A percentile compares a stretch with the other conserved stretches of the same genome.
phyloP scores from a whole-genome alignment of 805 yeast genomes.

The Saccharomycopsis guyanensis region DNA sequence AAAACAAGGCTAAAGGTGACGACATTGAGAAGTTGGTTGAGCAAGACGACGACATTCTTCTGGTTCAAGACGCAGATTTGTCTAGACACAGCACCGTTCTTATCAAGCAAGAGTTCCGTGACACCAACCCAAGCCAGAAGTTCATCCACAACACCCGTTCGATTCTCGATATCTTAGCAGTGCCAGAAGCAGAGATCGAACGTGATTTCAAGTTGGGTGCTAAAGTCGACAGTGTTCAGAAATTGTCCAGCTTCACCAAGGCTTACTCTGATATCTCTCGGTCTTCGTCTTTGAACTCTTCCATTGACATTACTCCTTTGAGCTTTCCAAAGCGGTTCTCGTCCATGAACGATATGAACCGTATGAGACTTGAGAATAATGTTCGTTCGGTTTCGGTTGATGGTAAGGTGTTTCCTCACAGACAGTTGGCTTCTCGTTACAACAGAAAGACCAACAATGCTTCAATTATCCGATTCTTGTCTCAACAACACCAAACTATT shows the following conservation, averaged over 20 bases:
- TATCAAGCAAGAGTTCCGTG: constrained; percentile 11
- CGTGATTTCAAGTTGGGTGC: not conserved
- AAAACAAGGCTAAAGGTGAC: not conserved
- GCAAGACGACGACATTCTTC: not conserved
- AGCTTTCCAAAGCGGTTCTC: constrained; percentile 11
- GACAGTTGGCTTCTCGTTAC: constrained; percentile 14
- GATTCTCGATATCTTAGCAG: constrained; percentile 14
- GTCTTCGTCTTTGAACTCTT: constrained; percentile 1
- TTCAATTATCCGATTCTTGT: constrained; percentile 16
- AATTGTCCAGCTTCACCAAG: constrained; percentile 4
- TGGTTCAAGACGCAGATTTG: not conserved
- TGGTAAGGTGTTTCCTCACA: not conserved
- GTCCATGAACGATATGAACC: constrained; percentile 14
- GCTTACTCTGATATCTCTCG: constrained; percentile 12
- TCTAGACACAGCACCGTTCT: constrained; percentile 13
- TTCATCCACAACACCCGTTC: constrained; percentile 4
- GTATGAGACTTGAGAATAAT: constrained; percentile 15
- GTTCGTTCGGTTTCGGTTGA: constrained; percentile 2
- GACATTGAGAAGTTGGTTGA: not conserved
- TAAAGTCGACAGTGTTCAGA: not conserved
- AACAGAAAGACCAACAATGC: constrained; percentile 18
- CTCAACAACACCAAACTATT: constrained; percentile 10
- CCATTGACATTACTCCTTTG: constrained; percentile 1
- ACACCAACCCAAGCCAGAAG: not conserved
- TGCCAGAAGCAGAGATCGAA: constrained; percentile 15